Conservation (phyloP, 1,139 yeast species). For the Scheffersomyces stambukii region DNA sequence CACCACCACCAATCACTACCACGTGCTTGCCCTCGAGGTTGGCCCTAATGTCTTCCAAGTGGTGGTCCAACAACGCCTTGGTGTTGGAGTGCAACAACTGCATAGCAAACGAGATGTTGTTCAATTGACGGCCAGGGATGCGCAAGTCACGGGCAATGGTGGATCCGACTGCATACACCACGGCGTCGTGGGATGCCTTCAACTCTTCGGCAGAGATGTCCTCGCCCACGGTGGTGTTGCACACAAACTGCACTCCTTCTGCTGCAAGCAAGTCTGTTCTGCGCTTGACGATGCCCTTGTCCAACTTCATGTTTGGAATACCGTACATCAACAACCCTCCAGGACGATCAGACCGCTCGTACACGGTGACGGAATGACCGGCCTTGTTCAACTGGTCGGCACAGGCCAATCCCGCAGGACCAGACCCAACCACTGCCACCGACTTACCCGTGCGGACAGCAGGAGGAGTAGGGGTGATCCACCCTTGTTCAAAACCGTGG, state of each 20-base stretch:
- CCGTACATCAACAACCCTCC: conserved; percentile 99
- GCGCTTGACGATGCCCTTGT: conserved; percentile 87
- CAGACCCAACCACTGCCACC: conserved; percentile 90
- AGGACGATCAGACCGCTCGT: conserved; percentile 90
- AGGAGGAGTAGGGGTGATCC: conserved; percentile 90
- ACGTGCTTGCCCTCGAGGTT: conserved; percentile 82
- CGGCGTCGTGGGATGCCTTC: conserved; percentile 67
- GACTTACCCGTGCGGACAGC: conserved; percentile 73
- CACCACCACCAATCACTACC: conserved; percentile 99
- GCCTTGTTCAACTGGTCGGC: conserved; percentile 97
- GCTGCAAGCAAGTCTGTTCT: conserved; percentile 88
- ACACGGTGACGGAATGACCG: conserved; percentile 87
- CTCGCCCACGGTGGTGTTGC: conserved; percentile 79
- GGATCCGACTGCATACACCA: conserved; percentile 90
- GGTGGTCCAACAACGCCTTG: conserved; percentile 78
- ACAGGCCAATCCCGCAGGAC: conserved; percentile 94
- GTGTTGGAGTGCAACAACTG: conserved; percentile 85
- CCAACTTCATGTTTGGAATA: conserved; percentile 98
- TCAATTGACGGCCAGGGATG: conserved; percentile 89
- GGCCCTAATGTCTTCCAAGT: conserved; percentile 71
- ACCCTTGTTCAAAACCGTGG: conserved; percentile 93
- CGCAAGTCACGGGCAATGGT: conserved; percentile 93
- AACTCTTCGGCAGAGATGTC: conserved; percentile 71
- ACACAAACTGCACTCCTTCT: conserved; percentile 80
- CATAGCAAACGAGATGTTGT: conserved; percentile 94